Conservation (phyloP, 2,329 filamentous ascomycete genomes). For the Blastomyces emzantsi region DNA sequence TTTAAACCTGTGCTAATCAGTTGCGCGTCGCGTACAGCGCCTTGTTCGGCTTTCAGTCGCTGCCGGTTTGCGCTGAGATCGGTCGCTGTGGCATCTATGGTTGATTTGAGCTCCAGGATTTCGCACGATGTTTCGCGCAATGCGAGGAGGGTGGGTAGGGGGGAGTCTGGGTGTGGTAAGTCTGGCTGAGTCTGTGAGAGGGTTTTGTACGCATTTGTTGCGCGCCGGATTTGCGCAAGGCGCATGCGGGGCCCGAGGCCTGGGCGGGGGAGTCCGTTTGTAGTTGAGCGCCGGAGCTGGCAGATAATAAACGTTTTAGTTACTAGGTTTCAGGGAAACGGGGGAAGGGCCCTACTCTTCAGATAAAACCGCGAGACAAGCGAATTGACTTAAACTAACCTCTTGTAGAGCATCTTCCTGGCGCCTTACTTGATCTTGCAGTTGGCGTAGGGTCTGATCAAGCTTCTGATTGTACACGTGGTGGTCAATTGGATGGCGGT, state of each 20-base stretch:
- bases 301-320: background rate
- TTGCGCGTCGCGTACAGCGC: constrained; percentile 40
- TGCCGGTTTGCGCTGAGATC: constrained; percentile 33
- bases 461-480: constrained; percentile 38
- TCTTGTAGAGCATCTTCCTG: constrained; percentile 41
- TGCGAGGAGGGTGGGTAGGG: constrained; percentile 62
- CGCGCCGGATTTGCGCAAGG: constrained; percentile 40
- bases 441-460: constrained; percentile 57
- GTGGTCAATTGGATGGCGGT: constrained; percentile 22
- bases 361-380: background rate
- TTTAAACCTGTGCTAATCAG: constrained; percentile 42
- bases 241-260: constrained; percentile 26
- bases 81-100: constrained; percentile 41
- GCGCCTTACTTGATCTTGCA: constrained; percentile 46
- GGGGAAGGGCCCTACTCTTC: background rate
- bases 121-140: constrained; percentile 57
- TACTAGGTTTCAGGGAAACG: background rate
- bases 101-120: constrained; percentile 54
- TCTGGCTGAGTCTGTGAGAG: constrained; percentile 53
- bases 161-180: constrained; percentile 57
- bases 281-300: constrained; percentile 13
- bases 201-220: constrained; percentile 58
- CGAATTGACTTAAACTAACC: constrained; percentile 25
- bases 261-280: constrained; percentile 21
- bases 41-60: constrained; percentile 38